phyloP scores from a whole-genome alignment of 139 green algal species.

The Pseudopediastrum boryanum region DNA sequence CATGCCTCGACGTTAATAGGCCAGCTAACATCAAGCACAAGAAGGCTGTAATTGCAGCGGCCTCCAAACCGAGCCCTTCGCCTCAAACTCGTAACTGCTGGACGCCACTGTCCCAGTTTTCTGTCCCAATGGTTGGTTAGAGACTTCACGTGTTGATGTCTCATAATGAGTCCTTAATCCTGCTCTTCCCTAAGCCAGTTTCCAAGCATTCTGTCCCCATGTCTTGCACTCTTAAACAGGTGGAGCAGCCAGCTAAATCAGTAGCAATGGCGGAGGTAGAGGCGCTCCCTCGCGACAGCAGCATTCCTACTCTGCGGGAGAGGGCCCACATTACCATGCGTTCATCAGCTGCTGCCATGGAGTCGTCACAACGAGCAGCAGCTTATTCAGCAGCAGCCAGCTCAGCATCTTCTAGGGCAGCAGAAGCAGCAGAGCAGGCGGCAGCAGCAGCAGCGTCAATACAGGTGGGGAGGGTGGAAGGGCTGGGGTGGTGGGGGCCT shows the following conservation, averaged over 20 bases:
- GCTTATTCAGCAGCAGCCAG: conserved; percentile 40
- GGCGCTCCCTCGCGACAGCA: conserved; percentile 1
- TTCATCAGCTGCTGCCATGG: conserved; percentile 23
- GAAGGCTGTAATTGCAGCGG: background rate
- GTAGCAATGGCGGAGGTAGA: conserved; percentile 6
- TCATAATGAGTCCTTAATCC: too few species aligned
- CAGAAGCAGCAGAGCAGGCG: conserved; percentile 35
- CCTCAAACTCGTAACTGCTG: background rate
- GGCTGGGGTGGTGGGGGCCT: background rate
- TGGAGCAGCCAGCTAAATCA: conserved; percentile 28
- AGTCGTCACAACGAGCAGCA: conserved; percentile 34
- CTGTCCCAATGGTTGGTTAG: background rate
- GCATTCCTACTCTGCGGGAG: conserved; percentile 24
- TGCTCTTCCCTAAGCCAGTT: background rate
- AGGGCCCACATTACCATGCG: conserved; percentile 35
- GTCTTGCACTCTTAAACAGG: background rate
- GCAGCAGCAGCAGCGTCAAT: conserved; percentile 17
- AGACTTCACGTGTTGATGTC: too few species aligned
- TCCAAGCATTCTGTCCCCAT: background rate
- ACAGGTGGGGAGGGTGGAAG: background rate
- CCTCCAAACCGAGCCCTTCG: background rate
- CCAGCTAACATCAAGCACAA: too few species aligned
- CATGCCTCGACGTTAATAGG: too few species aligned
- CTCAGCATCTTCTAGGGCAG: conserved; percentile 20
- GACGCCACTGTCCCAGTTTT: background rate